These are phyloP conservation scores for Pleurotus sapidus DNA, from an alignment of 768 basidiomycete genomes.

Conservation along the genomic window DNA sequence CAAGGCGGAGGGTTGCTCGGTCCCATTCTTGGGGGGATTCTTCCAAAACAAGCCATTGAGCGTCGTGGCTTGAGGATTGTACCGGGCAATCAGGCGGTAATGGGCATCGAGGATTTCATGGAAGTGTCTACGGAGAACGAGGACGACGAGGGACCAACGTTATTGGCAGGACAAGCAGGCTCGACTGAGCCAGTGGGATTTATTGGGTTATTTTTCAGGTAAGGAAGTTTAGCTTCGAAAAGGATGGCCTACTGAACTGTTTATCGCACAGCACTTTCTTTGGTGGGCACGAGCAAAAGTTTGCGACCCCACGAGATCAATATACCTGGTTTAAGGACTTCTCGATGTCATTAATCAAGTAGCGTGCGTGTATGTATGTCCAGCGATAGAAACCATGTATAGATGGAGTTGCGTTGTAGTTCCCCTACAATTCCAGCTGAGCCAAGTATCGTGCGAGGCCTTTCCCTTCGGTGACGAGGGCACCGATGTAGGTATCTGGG, in stretches of 20 bases:
- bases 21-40: neutral
- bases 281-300: slow-evolving; percentile 66
- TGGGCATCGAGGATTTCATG: neutral
- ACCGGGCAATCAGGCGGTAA: too few relatives aligned
- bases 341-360: slow-evolving; percentile 33
- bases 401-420: too few relatives aligned
- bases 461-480: neutral
- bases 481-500: slow-evolving; percentile 19
- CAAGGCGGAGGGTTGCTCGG: neutral
- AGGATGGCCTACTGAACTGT: slow-evolving; percentile 1
- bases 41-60: neutral
- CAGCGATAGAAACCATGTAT: too few relatives aligned
- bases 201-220: slow-evolving; percentile 76
- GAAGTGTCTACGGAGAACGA: neutral
- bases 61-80: too few relatives aligned
- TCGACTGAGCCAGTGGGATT: slow-evolving; percentile 33
- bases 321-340: slow-evolving; percentile 78
- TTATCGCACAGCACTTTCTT: slow-evolving; percentile 59
- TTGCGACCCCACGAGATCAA: slow-evolving; percentile 73
- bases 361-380: too few relatives aligned
- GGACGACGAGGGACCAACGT: slow-evolving; percentile 4
- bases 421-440: too few relatives aligned
- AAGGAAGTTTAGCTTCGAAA: slow-evolving; percentile 3
- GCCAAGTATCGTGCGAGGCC: too few relatives aligned
- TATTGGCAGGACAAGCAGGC: slow-evolving; percentile 12